phyloP scores from a whole-genome alignment of 495 filamentous ascomycete genomes.

The Lasiosphaeriaceae sp. region DNA sequence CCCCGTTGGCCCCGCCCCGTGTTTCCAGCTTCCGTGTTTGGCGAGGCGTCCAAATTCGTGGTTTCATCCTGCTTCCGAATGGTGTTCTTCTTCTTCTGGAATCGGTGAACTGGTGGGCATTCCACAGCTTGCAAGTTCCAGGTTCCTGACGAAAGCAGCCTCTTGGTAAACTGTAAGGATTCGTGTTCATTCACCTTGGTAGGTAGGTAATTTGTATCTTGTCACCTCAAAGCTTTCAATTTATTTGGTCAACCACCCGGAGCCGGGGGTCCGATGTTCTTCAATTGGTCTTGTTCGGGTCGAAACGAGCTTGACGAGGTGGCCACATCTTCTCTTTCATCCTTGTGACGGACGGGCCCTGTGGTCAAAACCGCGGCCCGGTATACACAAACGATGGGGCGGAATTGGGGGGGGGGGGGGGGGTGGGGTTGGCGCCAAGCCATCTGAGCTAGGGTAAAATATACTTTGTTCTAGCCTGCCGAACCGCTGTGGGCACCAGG shows the following conservation, averaged over 20 bases:
- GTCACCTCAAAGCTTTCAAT: not conserved
- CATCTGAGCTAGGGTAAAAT: not conserved
- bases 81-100: no score
- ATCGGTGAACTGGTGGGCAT: no score
- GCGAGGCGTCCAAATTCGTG: not conserved
- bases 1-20: not conserved
- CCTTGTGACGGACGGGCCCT: not conserved
- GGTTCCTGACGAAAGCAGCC: no score
- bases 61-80: no score
- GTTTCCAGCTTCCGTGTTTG: not conserved
- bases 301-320: not conserved
- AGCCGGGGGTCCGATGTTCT: not conserved
- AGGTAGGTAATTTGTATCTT: no score
- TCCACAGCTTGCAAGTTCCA: no score
- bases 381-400: not conserved
- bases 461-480: not conserved
- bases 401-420: not conserved
- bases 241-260: not conserved
- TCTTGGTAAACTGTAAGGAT: no score
- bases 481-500: not conserved
- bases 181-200: no score
- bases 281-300: not conserved
- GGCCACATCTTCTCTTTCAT: not conserved
- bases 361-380: not conserved
- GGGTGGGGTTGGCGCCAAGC: not conserved